A percentile compares a stretch with the other conserved stretches of the same genome.
Evolutionary conservation across 805 yeast species (phyloP).

Genomic region (Candida corydali): DNA sequence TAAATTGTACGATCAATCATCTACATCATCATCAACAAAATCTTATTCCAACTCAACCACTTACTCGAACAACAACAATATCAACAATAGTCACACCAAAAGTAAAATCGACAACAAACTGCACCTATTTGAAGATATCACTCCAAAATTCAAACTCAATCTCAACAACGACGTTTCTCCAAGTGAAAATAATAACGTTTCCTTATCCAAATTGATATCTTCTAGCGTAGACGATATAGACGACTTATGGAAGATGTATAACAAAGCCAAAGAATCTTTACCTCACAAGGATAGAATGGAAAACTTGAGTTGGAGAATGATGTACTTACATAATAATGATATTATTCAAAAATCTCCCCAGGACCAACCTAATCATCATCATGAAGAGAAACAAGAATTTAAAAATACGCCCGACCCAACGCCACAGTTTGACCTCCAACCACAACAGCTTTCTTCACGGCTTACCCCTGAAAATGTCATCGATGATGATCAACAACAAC

Average conservation of each 20-base stretch:
- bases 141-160: constrained; percentile 5
- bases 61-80: not conserved
- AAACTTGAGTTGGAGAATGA: constrained; percentile 84
- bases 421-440: constrained; percentile 1
- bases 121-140: too few species aligned
- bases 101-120: not conserved
- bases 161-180: not conserved
- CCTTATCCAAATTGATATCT: constrained; percentile 5
- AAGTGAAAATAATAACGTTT: not conserved
- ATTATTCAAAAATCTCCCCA: not conserved
- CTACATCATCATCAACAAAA: not conserved
- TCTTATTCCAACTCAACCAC: too few species aligned
- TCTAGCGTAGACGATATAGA: constrained; percentile 13
- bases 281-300: constrained; percentile 78
- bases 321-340: constrained; percentile 45
- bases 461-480: not conserved
- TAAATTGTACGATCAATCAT: not conserved
- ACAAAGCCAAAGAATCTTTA: constrained; percentile 66
- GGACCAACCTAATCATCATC: not conserved
- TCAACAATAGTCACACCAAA: not conserved
- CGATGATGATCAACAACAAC: not conserved
- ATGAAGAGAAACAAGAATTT: not conserved
- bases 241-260: constrained; percentile 74
- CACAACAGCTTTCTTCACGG: not conserved
- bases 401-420: not conserved